Conservation (phyloP, 202 grass and related monocot genomes). For the Hordeum pubiflorum region DNA sequence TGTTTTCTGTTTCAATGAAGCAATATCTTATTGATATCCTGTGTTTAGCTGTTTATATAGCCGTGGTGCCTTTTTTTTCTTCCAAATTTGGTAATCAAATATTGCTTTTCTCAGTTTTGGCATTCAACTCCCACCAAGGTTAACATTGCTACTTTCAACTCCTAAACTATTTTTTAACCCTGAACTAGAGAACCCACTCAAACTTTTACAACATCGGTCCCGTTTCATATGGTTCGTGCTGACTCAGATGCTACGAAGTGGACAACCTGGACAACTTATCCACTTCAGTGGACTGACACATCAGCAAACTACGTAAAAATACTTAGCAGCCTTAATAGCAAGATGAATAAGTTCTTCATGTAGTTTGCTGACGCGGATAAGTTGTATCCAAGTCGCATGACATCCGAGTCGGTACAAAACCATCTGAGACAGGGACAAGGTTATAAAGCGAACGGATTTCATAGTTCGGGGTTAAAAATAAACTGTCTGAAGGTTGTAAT, state of each 20-base stretch:
- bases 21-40: not conserved
- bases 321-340: not conserved
- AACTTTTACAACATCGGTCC: not conserved
- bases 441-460: not conserved
- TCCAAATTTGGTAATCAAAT: not conserved
- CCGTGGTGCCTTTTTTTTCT: not conserved
- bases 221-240: not conserved
- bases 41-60: not conserved
- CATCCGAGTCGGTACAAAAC: not conserved
- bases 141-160: not conserved
- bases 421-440: not conserved
- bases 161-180: not conserved
- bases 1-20: not conserved
- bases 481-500: not conserved
- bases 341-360: not conserved
- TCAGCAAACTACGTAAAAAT: not conserved
- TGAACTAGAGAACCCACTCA: not conserved
- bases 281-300: not conserved
- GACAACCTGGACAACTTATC: not conserved
- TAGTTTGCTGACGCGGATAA: not conserved
- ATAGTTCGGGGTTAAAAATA: not conserved
- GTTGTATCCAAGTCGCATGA: not conserved
- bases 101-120: not conserved
- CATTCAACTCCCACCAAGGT: not conserved
- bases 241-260: not conserved